Base-by-base conservation (phyloP, 495 filamentous ascomycete species). In the Paragyromitra xinjiangensis region DNA sequence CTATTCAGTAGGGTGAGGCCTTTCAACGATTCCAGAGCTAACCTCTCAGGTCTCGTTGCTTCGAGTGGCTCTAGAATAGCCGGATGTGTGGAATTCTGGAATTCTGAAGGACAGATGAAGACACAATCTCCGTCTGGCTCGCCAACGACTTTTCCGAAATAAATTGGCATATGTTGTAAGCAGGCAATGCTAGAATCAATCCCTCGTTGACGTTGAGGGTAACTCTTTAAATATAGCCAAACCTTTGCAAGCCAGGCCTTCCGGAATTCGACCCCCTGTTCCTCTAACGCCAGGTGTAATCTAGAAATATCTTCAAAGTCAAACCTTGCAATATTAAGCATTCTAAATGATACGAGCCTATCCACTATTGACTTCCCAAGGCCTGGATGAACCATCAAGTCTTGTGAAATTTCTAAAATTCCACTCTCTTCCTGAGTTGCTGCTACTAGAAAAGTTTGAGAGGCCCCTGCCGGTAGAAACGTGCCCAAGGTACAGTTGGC, bases 161-260 rank as follows among this genome's bases (percentile, higher is more conserved):
- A 77, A 8, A 77, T 34, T 11, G 40, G 62, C 34, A 74, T 29
- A 29, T 65, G 19, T 1, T 59, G 12, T 3, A 77, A 14, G 29
- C 16, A 12, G 5, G 8, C 6, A 39, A 73, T n/a, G 1, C 39
- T 34, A 14, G 24, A 12, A 4, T 0, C 22, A 0, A 16, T 34
- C 5, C 12, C 24, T 58, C 39, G 51, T 40, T 42, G 24, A 29
- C 19, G 0, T 0, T 29, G 14, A 6, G 64, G 34, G 16, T 69
- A 4, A 3, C 29, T 16, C 29, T 39, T 34, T 39, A 77, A 6
- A 74, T 73, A 77, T 8, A 12, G 6, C 74, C 74, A 77, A 6
- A 77, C 69, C 1, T 45, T 73, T 16, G 9, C 24, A 1, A 77
- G 50, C 74, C 74, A 77, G n/a, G 53, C 6, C 42, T 58, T 73